Conservation (phyloP, 2,329 filamentous ascomycete genomes). For the Fusarium secorum region DNA sequence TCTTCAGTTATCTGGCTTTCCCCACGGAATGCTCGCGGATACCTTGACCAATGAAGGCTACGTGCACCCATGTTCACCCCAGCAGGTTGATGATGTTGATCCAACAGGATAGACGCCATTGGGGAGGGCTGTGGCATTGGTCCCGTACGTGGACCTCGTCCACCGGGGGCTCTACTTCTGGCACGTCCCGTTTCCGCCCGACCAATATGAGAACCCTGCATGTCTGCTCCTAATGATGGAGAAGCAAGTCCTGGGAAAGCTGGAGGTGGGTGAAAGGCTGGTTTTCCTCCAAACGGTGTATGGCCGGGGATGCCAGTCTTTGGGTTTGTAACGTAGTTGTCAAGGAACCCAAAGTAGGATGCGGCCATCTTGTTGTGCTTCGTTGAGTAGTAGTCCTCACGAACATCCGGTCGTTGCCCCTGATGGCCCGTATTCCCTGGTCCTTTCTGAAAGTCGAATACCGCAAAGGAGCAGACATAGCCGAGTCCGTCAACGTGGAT, state of each 20-base stretch:
- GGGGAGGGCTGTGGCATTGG: conserved; percentile 65
- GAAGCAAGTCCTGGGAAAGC: conserved; percentile 76
- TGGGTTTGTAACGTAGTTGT: conserved; percentile 84
- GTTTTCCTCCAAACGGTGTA: conserved; percentile 60
- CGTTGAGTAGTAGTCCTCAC: conserved; percentile 91
- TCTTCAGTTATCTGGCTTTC: conserved; percentile 65
- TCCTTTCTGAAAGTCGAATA: conserved; percentile 94
- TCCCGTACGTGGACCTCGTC: conserved; percentile 45
- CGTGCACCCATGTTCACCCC: conserved; percentile 55
- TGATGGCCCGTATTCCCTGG: conserved; percentile 56
- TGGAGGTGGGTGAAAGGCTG: conserved; percentile 77
- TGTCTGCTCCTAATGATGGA: conserved; percentile 64
- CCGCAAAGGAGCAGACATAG: conserved; percentile 95
- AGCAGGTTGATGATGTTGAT: conserved; percentile 77
- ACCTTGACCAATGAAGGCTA: conserved; percentile 57
- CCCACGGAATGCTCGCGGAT: conserved; percentile 54
- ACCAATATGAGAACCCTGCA: conserved; percentile 58
- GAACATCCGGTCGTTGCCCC: conserved; percentile 65
- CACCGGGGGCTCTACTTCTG: conserved; percentile 51
- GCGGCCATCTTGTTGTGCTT: conserved; percentile 99
- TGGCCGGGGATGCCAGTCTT: conserved; percentile 71
- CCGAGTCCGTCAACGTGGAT: conserved; percentile 96
- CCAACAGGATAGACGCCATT: conserved; percentile 76
- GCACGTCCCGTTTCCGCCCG: conserved; percentile 55
- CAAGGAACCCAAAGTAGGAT: conserved; percentile 93